Conservation (phyloP, 306 rosid species). For the Begonia fuchsioides region DNA sequence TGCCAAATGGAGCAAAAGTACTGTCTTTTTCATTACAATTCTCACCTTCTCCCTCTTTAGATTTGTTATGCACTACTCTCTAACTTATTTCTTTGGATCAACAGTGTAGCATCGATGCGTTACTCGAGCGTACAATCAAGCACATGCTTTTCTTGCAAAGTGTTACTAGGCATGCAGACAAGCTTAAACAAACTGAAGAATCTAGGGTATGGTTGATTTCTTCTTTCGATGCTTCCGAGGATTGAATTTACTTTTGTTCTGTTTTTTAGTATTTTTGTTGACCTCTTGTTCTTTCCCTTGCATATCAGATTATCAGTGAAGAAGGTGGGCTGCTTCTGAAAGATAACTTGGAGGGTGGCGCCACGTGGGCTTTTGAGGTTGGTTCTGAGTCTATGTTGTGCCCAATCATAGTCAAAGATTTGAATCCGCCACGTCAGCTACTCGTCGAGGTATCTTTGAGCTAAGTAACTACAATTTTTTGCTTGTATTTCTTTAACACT, state of each 20-base stretch:
- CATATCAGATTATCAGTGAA: slow-evolving; percentile 45
- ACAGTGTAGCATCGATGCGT: slow-evolving; percentile 98
- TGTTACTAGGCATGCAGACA: slow-evolving; percentile 87
- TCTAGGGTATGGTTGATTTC: slow-evolving; percentile 36
- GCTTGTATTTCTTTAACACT: too few species aligned
- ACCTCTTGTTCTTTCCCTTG: slow-evolving; percentile 6
- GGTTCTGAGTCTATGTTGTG: slow-evolving; percentile 74
- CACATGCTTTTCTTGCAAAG: slow-evolving; percentile 96
- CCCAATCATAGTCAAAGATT: slow-evolving; percentile 85
- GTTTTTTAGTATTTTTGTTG: too few species aligned
- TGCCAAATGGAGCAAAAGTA: slow-evolving; percentile 87
- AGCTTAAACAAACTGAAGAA: slow-evolving; percentile 75
- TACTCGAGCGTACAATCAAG: slow-evolving; percentile 81
- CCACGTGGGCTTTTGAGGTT: slow-evolving; percentile 93
- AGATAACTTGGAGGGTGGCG: slow-evolving; percentile 83
- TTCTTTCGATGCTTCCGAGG: not conserved
- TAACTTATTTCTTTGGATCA: not conserved
- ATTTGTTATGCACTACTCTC: not conserved
- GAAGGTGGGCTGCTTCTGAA: slow-evolving; percentile 61
- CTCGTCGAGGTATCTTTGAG: slow-evolving; percentile 65
- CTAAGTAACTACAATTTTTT: too few species aligned
- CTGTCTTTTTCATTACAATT: not conserved
- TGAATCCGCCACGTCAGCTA: slow-evolving; percentile 83
- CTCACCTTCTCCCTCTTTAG: not conserved
- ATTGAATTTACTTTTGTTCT: too few species aligned